Evolutionary conservation across 495 filamentous ascomycete genomes (phyloP), one percentile per base, ranked within the genome.

Genomic region (Penicillium alfredii): DNA sequence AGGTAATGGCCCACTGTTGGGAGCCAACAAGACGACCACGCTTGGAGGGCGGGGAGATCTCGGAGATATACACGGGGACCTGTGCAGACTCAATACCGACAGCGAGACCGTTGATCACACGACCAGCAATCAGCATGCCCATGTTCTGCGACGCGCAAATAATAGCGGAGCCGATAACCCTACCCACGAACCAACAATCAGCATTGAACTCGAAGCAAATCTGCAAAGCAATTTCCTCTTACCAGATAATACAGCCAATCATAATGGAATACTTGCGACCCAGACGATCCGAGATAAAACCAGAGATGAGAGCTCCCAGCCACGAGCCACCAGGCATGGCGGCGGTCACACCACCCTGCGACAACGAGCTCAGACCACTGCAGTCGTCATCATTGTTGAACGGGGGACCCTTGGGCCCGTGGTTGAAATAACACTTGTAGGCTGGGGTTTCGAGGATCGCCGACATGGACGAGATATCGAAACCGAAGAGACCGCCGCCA

Each of bases 1-100:
- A 86, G 33, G 81, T 86, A 43, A 89, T 86, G 29, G 84, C 78
- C 82, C 84, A 86, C 62, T 87, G 84, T 44, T 88, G 80, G 39
- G 76, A 70, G 25, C 82, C 80, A 22, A 87, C 78, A 15, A 92
- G 69, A 21, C 83, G 74, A 23, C 85, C 85, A 47, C 86, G 77
- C 60, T 78, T 80, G 13, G 72, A 71, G 3, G 83, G 83, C 6
- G 77, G 81, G 0, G 85, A 68, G 33, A 88, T 55, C 53, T 90
- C 86, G 20, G 81, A 77, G 43, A 88, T 80, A 53, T 88, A 89
- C 36, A 88, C 82, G 2, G 86, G 86, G 12, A 88, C 82, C 51
- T 87, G 81, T 11, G 84, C 84, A 30, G 81, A 86, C 58, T 79
- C 82, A 45, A 89, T 83, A 44, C 86, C 86, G 36, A 90, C 82